phyloP scores from a whole-genome alignment of 2,329 filamentous ascomycete species.

The Polychaeton citri region DNA sequence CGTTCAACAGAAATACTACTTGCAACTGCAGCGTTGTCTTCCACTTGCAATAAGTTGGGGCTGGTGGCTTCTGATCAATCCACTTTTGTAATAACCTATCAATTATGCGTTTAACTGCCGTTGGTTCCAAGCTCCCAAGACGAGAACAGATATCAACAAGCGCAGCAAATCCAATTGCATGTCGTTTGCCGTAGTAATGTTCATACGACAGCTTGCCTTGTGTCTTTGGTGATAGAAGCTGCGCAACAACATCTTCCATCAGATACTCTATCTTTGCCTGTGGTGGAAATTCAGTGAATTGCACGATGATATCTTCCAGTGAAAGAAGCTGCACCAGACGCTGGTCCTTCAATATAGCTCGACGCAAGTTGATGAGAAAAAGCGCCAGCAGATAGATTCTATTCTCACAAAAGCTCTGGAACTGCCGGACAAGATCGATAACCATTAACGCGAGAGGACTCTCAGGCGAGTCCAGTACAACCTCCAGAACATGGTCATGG shows the following conservation, averaged over 20 bases:
- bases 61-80: constrained; percentile 28
- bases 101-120: constrained; percentile 18
- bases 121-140: constrained; percentile 17
- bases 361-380: constrained; percentile 13
- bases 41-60: constrained; percentile 33
- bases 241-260: constrained; percentile 29
- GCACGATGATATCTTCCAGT: constrained; percentile 26
- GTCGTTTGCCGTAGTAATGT: constrained; percentile 31
- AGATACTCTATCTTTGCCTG: constrained; percentile 29
- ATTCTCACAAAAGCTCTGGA: constrained; percentile 10
- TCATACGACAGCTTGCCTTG: constrained; percentile 18
- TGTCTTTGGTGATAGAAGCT: constrained; percentile 18
- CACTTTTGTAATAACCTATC: constrained; percentile 28
- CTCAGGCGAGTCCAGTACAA: constrained; percentile 5
- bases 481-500: constrained; percentile 14
- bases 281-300: constrained; percentile 28
- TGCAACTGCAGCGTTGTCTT: constrained; percentile 37
- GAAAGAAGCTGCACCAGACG: constrained; percentile 19
- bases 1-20: constrained; percentile 29
- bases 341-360: constrained; percentile 12
- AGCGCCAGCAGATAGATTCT: constrained; percentile 19
- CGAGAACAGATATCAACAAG: constrained; percentile 32
- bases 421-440: constrained; percentile 3
- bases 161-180: constrained; percentile 30
- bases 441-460: constrained; percentile 1